Percentiles rank a stretch among this genome's conserved stretches.
phyloP scores from a whole-genome alignment of 2,329 filamentous ascomycete species.

The Akanthomyces uredinophilus region DNA sequence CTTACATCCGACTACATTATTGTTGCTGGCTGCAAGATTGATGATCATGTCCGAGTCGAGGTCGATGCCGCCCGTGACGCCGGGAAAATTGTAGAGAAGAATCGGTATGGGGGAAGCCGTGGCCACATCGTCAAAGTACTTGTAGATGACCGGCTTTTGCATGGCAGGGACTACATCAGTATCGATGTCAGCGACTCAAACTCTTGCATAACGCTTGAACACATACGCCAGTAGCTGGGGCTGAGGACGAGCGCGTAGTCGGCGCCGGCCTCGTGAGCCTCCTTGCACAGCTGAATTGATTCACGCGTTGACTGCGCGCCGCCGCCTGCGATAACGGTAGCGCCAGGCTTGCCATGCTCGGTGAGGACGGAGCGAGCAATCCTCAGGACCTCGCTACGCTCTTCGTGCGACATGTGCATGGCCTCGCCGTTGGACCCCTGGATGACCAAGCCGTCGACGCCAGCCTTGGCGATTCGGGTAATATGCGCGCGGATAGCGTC shows the following conservation, averaged over 20 bases:
- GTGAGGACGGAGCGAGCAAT: conserved; percentile 61
- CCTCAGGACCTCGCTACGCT: conserved; percentile 63
- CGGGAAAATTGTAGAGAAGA: conserved; percentile 63
- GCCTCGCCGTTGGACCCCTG: conserved; percentile 84
- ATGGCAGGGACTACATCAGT: conserved; percentile 8
- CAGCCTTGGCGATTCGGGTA: conserved; percentile 52
- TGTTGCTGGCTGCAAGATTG: conserved; percentile 42
- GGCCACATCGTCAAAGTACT: conserved; percentile 62
- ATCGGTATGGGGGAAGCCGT: conserved; percentile 54
- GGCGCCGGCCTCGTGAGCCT: conserved; percentile 65
- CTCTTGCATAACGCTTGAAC: background rate
- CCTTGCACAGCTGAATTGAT: conserved; percentile 63
- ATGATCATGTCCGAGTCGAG: conserved; percentile 56
- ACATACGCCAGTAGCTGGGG: conserved; percentile 58
- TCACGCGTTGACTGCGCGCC: conserved; percentile 71
- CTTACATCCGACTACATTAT: conserved; percentile 61
- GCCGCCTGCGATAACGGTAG: conserved; percentile 73
- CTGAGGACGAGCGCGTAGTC: conserved; percentile 74
- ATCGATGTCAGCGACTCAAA: background rate
- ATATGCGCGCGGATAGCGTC: conserved; percentile 29
- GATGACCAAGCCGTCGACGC: conserved; percentile 69
- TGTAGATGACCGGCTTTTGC: conserved; percentile 28
- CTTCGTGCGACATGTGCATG: conserved; percentile 67
- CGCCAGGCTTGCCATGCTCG: conserved; percentile 47
- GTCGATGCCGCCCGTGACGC: conserved; percentile 55